These are phyloP conservation scores for Akanthomyces uredinophilus DNA, from an alignment of 2,329 filamentous ascomycete genomes.

Conservation along the genomic window DNA sequence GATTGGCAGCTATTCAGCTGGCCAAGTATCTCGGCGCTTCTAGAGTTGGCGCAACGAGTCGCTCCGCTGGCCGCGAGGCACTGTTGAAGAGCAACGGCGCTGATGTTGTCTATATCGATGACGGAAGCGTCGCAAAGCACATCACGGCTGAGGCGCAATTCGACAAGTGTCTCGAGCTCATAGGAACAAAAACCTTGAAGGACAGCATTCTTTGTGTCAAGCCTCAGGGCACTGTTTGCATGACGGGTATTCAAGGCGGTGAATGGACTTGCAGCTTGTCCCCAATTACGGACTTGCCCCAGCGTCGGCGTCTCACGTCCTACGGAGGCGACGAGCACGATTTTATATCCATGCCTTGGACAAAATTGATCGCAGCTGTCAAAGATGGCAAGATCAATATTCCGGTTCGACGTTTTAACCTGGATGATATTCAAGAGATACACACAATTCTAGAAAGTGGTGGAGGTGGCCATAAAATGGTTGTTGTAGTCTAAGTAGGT, in stretches of 20 bases:
- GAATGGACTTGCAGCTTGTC: constrained; percentile 1
- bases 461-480: not conserved
- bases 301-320: not conserved
- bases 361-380: not conserved
- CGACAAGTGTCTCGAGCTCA: constrained; percentile 2
- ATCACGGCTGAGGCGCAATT: not conserved
- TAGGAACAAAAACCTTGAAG: not conserved
- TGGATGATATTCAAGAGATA: not conserved
- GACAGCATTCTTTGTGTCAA: constrained; percentile 4
- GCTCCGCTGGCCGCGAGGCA: not conserved
- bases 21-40: constrained; percentile 3
- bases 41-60: not conserved
- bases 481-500: not conserved
- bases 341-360: not conserved
- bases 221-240: constrained; percentile 3
- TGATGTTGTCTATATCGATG: not conserved
- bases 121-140: not conserved
- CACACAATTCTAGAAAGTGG: not conserved
- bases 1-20: constrained; percentile 1
- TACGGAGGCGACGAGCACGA: constrained; percentile 4
- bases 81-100: constrained; percentile 1
- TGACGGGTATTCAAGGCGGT: constrained; percentile 8
- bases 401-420: not conserved
- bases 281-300: not conserved
- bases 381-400: not conserved